Evolutionary conservation across 495 filamentous ascomycete species (phyloP).

Genomic region (Hypomontagnella submonticulosa): DNA sequence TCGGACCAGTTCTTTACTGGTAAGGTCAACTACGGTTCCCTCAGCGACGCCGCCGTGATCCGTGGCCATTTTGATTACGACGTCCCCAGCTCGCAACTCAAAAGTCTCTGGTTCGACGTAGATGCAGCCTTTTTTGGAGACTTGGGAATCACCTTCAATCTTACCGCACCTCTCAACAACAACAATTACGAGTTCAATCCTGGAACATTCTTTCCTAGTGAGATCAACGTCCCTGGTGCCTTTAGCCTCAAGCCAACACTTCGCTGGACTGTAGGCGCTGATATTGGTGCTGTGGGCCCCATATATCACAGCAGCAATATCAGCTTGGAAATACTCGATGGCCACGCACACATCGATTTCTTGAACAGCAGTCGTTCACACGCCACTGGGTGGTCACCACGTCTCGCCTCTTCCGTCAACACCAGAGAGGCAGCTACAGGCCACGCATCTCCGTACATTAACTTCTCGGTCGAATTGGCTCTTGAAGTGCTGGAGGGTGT

Average conservation of each 20-base stretch:
- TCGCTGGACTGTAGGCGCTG: conserved; percentile 42
- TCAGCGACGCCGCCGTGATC: conserved; percentile 43
- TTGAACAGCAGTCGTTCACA: conserved; percentile 30
- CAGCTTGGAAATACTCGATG: conserved; percentile 38
- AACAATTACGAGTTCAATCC: conserved; percentile 34
- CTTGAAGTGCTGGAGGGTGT: conserved; percentile 30
- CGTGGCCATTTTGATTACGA: conserved; percentile 48
- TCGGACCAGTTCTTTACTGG: conserved; percentile 39
- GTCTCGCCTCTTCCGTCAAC: conserved; percentile 34
- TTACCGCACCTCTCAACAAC: conserved; percentile 35
- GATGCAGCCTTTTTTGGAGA: conserved; percentile 44
- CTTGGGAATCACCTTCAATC: conserved; percentile 39
- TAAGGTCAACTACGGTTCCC: conserved; percentile 36
- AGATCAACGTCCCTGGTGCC: conserved; percentile 41
- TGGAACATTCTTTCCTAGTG: conserved; percentile 41
- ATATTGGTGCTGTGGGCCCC: conserved; percentile 39
- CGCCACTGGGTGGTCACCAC: conserved; percentile 44
- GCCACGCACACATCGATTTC: conserved; percentile 48
- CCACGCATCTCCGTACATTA: conserved; percentile 30
- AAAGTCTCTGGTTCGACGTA: conserved; percentile 48
- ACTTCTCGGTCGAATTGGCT: conserved; percentile 36
- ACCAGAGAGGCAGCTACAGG: conserved; percentile 41
- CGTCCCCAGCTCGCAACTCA: conserved; percentile 32
- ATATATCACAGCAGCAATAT: conserved; percentile 38
- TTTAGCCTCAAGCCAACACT: conserved; percentile 45